These are phyloP conservation scores for Neofusicoccum kwambonambiense DNA, from an alignment of 2,329 filamentous ascomycete species.

Conservation along the genomic window DNA sequence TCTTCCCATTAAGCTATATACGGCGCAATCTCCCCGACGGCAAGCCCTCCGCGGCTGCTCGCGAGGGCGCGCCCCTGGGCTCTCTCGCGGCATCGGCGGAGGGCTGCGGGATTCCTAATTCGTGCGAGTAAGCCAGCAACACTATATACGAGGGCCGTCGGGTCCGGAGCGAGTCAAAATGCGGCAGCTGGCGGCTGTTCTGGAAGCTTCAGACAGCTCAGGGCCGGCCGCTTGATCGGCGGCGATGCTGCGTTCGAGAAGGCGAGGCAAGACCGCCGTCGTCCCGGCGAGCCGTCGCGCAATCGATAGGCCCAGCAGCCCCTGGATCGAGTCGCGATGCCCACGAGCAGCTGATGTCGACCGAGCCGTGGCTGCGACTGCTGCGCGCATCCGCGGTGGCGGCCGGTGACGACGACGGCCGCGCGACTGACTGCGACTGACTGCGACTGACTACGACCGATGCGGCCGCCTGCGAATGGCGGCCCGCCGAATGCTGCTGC, in stretches of 20 bases:
- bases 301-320: neutral
- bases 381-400: too few relatives aligned
- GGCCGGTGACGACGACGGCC: too few relatives aligned
- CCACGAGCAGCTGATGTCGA: too few relatives aligned
- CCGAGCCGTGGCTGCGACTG: too few relatives aligned
- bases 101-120: neutral
- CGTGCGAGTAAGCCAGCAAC: neutral
- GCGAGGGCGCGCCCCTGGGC: neutral
- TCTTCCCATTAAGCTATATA: neutral
- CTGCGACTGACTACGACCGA: neutral
- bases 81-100: neutral
- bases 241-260: conserved; percentile 6
- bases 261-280: conserved; percentile 8
- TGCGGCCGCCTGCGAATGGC: neutral
- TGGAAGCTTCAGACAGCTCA: conserved; percentile 1
- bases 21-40: conserved; percentile 4
- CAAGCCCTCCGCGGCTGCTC: neutral
- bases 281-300: conserved; percentile 9
- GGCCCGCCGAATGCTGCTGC: conserved; percentile 1
- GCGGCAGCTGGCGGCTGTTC: conserved; percentile 5
- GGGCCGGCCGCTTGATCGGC: neutral
- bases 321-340: conserved; percentile 4
- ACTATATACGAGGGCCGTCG: neutral
- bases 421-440: neutral
- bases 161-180: conserved; percentile 3